Percentiles rank a stretch among this genome's conserved stretches.
Evolutionary conservation across 352 stramenopile species (phyloP).

Genomic region (Phytophthora crassamura): DNA sequence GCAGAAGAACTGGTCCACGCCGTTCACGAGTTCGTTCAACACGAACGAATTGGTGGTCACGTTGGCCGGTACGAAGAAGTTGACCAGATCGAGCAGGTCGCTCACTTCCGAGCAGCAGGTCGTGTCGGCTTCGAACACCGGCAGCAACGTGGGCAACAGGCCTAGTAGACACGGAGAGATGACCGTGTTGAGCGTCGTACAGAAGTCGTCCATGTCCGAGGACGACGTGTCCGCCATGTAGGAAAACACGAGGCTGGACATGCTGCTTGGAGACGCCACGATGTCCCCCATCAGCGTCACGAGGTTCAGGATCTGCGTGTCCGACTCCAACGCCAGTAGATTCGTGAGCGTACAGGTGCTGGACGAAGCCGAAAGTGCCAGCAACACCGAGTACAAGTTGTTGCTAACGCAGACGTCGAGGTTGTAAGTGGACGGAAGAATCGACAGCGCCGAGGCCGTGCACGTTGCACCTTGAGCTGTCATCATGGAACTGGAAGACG

Average conservation of each 20-base stretch:
- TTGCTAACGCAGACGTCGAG: constrained; percentile 55
- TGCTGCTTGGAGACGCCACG: constrained; percentile 39
- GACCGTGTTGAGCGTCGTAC: constrained; percentile 40
- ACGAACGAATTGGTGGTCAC: constrained; percentile 49
- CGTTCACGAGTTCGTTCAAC: constrained; percentile 53
- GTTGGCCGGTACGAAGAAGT: constrained; percentile 52
- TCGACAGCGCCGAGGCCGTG: constrained; percentile 34
- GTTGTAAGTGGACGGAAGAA: constrained; percentile 42
- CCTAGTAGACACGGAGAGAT: constrained; percentile 45
- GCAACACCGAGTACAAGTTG: constrained; percentile 41
- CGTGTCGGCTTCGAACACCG: constrained; percentile 36
- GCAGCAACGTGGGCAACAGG: constrained; percentile 40
- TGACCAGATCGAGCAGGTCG: constrained; percentile 52
- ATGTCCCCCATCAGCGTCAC: constrained; percentile 35
- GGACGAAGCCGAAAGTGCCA: constrained; percentile 28
- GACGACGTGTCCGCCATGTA: constrained; percentile 48
- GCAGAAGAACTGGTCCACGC: constrained; percentile 57
- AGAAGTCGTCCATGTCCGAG: constrained; percentile 48
- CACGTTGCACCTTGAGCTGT: constrained; percentile 28
- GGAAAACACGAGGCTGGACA: constrained; percentile 48
- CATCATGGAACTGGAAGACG: neutral
- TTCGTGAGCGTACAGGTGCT: constrained; percentile 42
- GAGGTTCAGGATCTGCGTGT: constrained; percentile 40
- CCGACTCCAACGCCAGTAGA: constrained; percentile 33
- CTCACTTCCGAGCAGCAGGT: constrained; percentile 52